A percentile compares a stretch with the other conserved stretches of the same genome.
phyloP scores from a whole-genome alignment of 495 filamentous ascomycete species.

The Hypoxylon perforatum region DNA sequence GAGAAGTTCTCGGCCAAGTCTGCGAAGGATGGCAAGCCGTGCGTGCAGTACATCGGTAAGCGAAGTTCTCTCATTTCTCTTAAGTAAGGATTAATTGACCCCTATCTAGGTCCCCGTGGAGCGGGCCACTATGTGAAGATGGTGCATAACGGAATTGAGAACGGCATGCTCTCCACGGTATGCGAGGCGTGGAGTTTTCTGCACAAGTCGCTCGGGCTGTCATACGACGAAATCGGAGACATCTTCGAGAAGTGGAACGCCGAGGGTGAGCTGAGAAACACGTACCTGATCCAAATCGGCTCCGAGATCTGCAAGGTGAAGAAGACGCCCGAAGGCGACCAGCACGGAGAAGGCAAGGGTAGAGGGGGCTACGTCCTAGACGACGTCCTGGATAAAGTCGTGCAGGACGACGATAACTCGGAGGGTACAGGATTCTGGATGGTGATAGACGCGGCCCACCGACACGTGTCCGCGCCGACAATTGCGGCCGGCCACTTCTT shows the following conservation, averaged over 20 bases:
- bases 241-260: constrained; percentile 71
- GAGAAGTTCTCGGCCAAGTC: constrained; percentile 50
- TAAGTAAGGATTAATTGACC: background rate
- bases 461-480: constrained; percentile 74
- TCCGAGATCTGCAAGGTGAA: constrained; percentile 67
- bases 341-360: constrained; percentile 46
- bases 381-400: constrained; percentile 78
- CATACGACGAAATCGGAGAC: constrained; percentile 70
- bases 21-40: constrained; percentile 61
- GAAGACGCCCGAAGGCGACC: constrained; percentile 29
- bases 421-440: constrained; percentile 79
- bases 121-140: constrained; percentile 81
- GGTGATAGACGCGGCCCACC: constrained; percentile 67
- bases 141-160: constrained; percentile 82
- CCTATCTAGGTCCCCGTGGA: constrained; percentile 61
- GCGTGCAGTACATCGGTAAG: constrained; percentile 59
- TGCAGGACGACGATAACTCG: constrained; percentile 73
- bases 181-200: constrained; percentile 76
- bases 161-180: constrained; percentile 66
- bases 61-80: background rate
- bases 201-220: constrained; percentile 66
- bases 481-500: constrained; percentile 72
- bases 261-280: constrained; percentile 67
- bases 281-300: constrained; percentile 72
- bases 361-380: constrained; percentile 66